Percentiles rank a stretch among this genome's conserved stretches.
Conservation (phyloP, 805 yeast species). For the Saturnispora galanensis region DNA sequence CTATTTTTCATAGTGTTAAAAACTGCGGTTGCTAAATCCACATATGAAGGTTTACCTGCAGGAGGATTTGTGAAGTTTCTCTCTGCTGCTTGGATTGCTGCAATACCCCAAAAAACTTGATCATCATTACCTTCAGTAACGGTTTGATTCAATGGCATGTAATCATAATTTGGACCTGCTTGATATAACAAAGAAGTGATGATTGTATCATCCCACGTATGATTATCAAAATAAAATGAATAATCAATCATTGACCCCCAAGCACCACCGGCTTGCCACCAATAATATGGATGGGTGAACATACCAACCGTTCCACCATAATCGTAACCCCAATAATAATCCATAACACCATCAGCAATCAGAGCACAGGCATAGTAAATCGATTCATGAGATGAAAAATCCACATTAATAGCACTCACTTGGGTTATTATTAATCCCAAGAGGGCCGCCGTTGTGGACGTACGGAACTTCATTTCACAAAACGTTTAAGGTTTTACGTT, state of each 20-base stretch:
- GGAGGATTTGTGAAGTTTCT: conserved; percentile 70
- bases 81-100: conserved; percentile 89
- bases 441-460: no score
- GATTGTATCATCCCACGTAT: conserved; percentile 50
- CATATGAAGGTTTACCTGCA: conserved; percentile 59
- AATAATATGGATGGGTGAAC: conserved; percentile 85
- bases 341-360: conserved; percentile 51
- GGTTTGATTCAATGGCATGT: conserved; percentile 79
- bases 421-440: neutral
- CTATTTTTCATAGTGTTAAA: conserved; percentile 83
- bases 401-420: conserved; percentile 22
- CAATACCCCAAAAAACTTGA: conserved; percentile 95
- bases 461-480: no score
- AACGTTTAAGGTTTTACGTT: no score
- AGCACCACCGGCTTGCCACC: conserved; percentile 99
- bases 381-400: conserved; percentile 33
- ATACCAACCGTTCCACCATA: conserved; percentile 77
- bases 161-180: conserved; percentile 64
- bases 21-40: conserved; percentile 76
- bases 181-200: conserved; percentile 62
- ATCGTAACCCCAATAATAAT: conserved; percentile 54
- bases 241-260: conserved; percentile 83
- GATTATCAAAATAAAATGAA: conserved; percentile 59
- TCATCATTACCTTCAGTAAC: conserved; percentile 96
- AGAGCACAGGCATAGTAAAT: conserved; percentile 42